Percentiles rank a stretch among this genome's conserved stretches.
Evolutionary conservation across 768 basidiomycete species (phyloP).

Genomic region (Thelephora aurantiotincta): DNA sequence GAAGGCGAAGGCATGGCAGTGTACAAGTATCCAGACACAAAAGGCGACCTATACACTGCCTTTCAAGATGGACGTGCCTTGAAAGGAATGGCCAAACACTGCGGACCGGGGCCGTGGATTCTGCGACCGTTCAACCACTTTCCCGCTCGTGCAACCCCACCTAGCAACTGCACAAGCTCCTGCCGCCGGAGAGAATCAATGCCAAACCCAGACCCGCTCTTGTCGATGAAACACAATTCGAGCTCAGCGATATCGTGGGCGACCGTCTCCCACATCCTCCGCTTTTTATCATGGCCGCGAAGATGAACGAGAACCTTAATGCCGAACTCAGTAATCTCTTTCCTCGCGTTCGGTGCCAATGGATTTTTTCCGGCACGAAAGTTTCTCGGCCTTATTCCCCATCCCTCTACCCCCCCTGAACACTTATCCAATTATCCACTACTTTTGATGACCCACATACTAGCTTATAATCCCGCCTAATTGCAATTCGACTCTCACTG

Average conservation of each 20-base stretch:
- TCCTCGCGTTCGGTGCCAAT: too few relatives aligned
- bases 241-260: constrained; percentile 63
- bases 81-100: constrained; percentile 55
- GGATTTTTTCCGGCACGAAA: too few relatives aligned
- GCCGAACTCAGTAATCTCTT: too few relatives aligned
- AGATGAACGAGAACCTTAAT: constrained; percentile 39
- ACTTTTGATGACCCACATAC: too few relatives aligned
- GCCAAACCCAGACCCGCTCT: constrained; percentile 58
- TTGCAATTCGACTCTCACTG: too few relatives aligned
- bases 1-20: constrained; percentile 86
- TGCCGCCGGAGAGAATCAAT: constrained; percentile 66
- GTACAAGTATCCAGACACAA: constrained; percentile 45
- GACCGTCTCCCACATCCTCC: constrained; percentile 58
- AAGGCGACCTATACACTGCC: constrained; percentile 73
- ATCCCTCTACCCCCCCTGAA: too few relatives aligned
- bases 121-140: neutral
- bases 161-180: constrained; percentile 48
- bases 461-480: too few relatives aligned
- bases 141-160: constrained; percentile 4
- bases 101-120: constrained; percentile 44
- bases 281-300: constrained; percentile 73
- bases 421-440: too few relatives aligned
- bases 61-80: constrained; percentile 87
- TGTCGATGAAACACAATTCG: constrained; percentile 57
- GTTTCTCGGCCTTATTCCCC: too few relatives aligned